Conservation (phyloP, 2,329 filamentous ascomycete species). For the Fusarium falciforme region DNA sequence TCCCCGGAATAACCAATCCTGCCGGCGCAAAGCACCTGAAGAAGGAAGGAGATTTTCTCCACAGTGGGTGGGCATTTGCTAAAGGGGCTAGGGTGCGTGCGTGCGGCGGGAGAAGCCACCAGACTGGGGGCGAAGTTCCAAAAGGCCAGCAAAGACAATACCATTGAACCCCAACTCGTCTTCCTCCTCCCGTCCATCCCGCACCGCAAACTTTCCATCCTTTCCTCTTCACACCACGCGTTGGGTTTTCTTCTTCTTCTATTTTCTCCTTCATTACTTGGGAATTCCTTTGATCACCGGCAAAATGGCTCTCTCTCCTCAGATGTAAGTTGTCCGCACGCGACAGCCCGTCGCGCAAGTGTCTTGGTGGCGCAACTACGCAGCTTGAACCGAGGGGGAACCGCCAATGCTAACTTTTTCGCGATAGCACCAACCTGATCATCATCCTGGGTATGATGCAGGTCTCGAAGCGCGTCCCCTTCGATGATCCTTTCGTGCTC, state of each 20-base stretch:
- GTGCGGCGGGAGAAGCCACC: constrained; percentile 25
- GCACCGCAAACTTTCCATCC: constrained; percentile 31
- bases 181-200: constrained; percentile 21
- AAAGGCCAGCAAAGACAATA: constrained; percentile 46
- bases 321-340: constrained; percentile 64
- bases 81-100: constrained; percentile 38
- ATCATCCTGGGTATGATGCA: constrained; percentile 99
- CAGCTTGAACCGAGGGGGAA: constrained; percentile 37
- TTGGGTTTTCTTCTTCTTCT: constrained; percentile 11
- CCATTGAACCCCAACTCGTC: constrained; percentile 22
- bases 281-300: constrained; percentile 10
- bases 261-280: constrained; percentile 4
- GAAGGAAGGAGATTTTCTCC: constrained; percentile 25
- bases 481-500: constrained; percentile 80
- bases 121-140: constrained; percentile 25
- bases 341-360: constrained; percentile 22
- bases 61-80: constrained; percentile 15
- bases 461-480: constrained; percentile 93
- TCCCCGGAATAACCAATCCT: constrained; percentile 35
- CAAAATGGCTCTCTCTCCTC: constrained; percentile 73
- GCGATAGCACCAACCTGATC: constrained; percentile 83
- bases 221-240: constrained; percentile 16
- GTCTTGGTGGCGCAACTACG: constrained; percentile 31
- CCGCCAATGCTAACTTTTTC: constrained; percentile 38
- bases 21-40: constrained; percentile 3